Evolutionary conservation across 495 filamentous ascomycete genomes (phyloP), one percentile per base, ranked within the genome.

Genomic region (Usnea hakonensis): DNA sequence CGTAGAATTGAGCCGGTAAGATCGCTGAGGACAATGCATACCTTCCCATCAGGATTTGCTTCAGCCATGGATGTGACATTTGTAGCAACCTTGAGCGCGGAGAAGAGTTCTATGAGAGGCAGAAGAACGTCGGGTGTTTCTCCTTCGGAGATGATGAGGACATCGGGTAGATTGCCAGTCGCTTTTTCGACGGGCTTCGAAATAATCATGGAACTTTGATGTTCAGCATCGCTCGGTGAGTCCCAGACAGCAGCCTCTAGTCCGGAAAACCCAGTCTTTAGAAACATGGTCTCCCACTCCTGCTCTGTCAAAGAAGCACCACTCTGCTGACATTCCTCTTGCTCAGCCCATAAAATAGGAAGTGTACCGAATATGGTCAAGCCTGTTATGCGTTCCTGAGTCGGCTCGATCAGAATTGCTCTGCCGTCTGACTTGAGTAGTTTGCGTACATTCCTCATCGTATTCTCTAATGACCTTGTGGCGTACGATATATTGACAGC

Each of bases 381-480:
- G 8, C 4, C 48, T n/a, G 44, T 48, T n/a, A 67, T 37, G 16
- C 30, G 50, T 7, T 67, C 50, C 11, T 21, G 44, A n/a, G 57
- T 63, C 1, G 65, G 54, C 61, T 72, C 70, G 10, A 64, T 57
- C 19, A 71, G 33, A 2, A 70, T 35, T 9, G 70, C 23, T 30
- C 61, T 64, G 19, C 70, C 69, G 21, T 61, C 67, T 48, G 61
- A 64, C 35, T 68, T 71, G 26, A 73, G 43, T n/a, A 75, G 64
- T 44, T 65, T 70, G 4, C 68, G 68, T n/a, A 61, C 58, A 57
- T 74, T 68, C 1, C 17, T 62, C 37, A 83, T 65, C 2, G 78
- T 70, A 8, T 69, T 67, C 30, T 74, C 67, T 36, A 83, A 60
- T 38, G 72, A 58, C 55, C 35, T 71, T 17, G 63, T 74, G 41